phyloP scores from a whole-genome alignment of 2,329 filamentous ascomycete genomes.

The Colletotrichum camelliae region DNA sequence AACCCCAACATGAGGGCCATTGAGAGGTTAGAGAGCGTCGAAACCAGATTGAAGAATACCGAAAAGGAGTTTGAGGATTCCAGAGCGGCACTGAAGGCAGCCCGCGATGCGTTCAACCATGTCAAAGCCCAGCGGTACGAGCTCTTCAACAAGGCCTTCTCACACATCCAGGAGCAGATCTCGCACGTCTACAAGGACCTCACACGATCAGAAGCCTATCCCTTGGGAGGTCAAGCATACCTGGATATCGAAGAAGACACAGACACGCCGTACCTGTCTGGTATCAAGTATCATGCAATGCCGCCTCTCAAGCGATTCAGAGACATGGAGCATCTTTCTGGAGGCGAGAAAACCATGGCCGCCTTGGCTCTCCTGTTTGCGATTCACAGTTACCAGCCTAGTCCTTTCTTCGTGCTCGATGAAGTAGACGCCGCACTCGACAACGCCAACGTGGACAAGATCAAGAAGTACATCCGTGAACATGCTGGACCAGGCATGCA shows the following conservation, averaged over 20 bases:
- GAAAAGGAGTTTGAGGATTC: slow-evolving; percentile 91
- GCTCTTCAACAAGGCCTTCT: slow-evolving; percentile 93
- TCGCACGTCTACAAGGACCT: slow-evolving; percentile 93
- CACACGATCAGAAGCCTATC: slow-evolving; percentile 88
- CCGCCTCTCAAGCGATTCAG: slow-evolving; percentile 97
- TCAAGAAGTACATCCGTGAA: slow-evolving; percentile 94
- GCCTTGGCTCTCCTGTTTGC: slow-evolving; percentile 95
- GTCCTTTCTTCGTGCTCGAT: slow-evolving; percentile 96
- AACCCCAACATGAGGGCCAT: slow-evolving; percentile 97
- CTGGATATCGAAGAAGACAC: slow-evolving; percentile 92
- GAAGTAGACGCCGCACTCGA: slow-evolving; percentile 98
- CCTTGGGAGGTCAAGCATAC: slow-evolving; percentile 87
- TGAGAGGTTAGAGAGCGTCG: slow-evolving; percentile 86
- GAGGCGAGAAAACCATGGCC: slow-evolving; percentile 98
- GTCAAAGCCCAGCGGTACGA: slow-evolving; percentile 85
- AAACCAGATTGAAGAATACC: slow-evolving; percentile 80
- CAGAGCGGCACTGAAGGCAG: slow-evolving; percentile 72
- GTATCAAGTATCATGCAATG: slow-evolving; percentile 99
- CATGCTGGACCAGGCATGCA: slow-evolving; percentile 98
- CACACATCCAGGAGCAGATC: slow-evolving; percentile 94
- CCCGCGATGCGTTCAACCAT: slow-evolving; percentile 83
- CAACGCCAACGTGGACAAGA: slow-evolving; percentile 94
- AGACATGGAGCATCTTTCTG: slow-evolving; percentile 98
- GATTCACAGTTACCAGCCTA: slow-evolving; percentile 94
- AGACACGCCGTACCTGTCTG: slow-evolving; percentile 94